Base-by-base conservation (phyloP, 2,329 filamentous ascomycete genomes). In the Ophiostoma ulmi region DNA sequence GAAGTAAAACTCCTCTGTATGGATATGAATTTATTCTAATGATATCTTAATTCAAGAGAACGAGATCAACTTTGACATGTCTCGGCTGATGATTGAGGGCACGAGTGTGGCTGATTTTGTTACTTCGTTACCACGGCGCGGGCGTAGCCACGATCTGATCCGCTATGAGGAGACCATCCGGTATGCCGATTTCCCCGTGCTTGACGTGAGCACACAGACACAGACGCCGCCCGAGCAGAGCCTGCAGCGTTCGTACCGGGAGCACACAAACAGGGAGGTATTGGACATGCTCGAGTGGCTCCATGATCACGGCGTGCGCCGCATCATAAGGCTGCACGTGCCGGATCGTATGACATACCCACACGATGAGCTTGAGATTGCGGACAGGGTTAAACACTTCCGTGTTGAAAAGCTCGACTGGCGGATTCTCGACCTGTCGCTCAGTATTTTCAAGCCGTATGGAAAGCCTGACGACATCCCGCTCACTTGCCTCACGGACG, bases 61-160 rank as follows among this genome's bases (percentile, higher is more conserved):
- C 17, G 70, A 72, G 20, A 52, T 71, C 67, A 68, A 66, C 69
- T 73, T 73, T 68, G 72, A 73, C 68, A 72, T 73, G 69, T 73
- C 72, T 8, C 69, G 70, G 11, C 31, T 73, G 36, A 13, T 63
- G 14, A 41, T 69, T 17, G 48, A 70, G 35, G 44, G 39, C 22
- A 55, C 26, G 1, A 69, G 67, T 8, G 70, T 71, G 41, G 39
- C 70, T 48, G 72, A 73, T 22, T 73, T 73, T 66, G 55, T 73
- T 61, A 52, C 39, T 5, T 72, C 70, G 26, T n/a, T 73, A 26
- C 36, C 64, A 14, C 35, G 44, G 13, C 44, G 48, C 5, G 66
- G n/a, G 20, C 22, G 26, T 10, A 44, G 39, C 39, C 14, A 44
- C 39, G 14, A 17, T 17, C 39, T 44, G 7, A 44, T 44, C 10